Evolutionary conservation across 139 green algal genomes (phyloP).

Genomic region (Astrephomene gubernaculifera): DNA sequence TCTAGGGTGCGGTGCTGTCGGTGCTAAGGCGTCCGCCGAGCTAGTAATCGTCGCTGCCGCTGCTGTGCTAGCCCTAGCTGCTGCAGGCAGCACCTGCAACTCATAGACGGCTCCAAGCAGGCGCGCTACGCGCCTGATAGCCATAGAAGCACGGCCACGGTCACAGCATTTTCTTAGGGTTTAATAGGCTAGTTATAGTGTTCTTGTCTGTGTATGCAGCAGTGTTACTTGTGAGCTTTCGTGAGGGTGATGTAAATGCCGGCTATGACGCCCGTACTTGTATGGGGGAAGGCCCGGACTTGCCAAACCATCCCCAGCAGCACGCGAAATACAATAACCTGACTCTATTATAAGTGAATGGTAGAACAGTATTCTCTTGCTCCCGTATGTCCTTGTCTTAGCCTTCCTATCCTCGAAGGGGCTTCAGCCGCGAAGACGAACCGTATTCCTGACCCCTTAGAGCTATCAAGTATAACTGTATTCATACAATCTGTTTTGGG

Average conservation of each 20-base stretch:
- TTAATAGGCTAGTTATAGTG: too few species aligned
- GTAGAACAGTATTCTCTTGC: neutral
- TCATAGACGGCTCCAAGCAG: slow-evolving; percentile 14
- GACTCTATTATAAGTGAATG: too few species aligned
- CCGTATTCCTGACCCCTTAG: too few species aligned
- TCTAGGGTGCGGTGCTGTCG: neutral
- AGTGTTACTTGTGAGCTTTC: too few species aligned
- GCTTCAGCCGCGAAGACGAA: too few species aligned
- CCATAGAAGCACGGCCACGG: neutral
- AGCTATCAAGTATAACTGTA: too few species aligned
- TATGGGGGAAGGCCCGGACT: too few species aligned
- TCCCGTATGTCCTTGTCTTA: neutral
- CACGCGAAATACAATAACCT: too few species aligned
- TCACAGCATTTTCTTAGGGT: slow-evolving; percentile 7
- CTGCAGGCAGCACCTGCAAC: neutral
- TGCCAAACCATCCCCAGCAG: too few species aligned
- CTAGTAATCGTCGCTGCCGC: neutral
- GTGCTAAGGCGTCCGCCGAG: neutral
- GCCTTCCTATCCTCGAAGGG: slow-evolving; percentile 20
- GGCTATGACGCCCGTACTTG: too few species aligned
- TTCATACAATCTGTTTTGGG: neutral
- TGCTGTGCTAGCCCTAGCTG: neutral
- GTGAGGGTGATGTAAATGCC: too few species aligned
- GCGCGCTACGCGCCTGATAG: slow-evolving; percentile 22
- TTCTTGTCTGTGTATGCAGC: too few species aligned